These are phyloP conservation scores for Pyrenochaeta sp. DNA, from an alignment of 2,329 filamentous ascomycete genomes.

Conservation along the genomic window DNA sequence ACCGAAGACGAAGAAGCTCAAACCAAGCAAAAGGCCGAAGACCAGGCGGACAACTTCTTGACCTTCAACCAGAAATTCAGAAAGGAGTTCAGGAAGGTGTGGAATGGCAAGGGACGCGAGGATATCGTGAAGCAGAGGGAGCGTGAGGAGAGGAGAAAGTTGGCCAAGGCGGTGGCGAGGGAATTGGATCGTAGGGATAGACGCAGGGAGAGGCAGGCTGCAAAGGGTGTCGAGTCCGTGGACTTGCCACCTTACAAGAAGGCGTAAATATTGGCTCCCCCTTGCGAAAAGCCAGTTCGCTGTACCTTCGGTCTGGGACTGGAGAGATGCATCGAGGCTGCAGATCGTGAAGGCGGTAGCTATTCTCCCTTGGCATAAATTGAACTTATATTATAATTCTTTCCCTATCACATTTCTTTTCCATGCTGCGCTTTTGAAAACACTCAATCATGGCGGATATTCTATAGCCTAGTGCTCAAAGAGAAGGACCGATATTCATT, in stretches of 20 bases:
- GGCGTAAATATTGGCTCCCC: constrained; percentile 11
- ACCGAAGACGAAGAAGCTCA: constrained; percentile 42
- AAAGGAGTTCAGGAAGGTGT: constrained; percentile 41
- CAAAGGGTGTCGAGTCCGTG: constrained; percentile 22
- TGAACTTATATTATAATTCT: constrained; percentile 1
- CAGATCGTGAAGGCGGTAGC: not conserved
- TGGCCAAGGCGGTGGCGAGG: constrained; percentile 42
- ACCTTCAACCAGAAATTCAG: constrained; percentile 42
- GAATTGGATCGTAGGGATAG: constrained; percentile 39
- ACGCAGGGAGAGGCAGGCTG: constrained; percentile 31
- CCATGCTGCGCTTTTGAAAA: not conserved
- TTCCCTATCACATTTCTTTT: not conserved
- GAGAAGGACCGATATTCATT: not conserved
- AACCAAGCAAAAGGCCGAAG: constrained; percentile 39
- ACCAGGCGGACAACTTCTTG: constrained; percentile 33
- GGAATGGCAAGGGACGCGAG: constrained; percentile 37
- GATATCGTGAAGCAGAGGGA: constrained; percentile 39
- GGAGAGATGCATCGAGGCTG: not conserved
- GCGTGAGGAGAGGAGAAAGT: constrained; percentile 41
- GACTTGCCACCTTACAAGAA: constrained; percentile 37
- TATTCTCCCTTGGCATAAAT: constrained; percentile 14
- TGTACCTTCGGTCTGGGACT: not conserved
- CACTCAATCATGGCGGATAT: not conserved
- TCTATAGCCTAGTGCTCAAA: not conserved
- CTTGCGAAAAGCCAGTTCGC: not conserved